These are phyloP conservation scores for Kwoniella shivajii DNA, from an alignment of 1,284 basidiomycete species.

Conservation along the genomic window DNA sequence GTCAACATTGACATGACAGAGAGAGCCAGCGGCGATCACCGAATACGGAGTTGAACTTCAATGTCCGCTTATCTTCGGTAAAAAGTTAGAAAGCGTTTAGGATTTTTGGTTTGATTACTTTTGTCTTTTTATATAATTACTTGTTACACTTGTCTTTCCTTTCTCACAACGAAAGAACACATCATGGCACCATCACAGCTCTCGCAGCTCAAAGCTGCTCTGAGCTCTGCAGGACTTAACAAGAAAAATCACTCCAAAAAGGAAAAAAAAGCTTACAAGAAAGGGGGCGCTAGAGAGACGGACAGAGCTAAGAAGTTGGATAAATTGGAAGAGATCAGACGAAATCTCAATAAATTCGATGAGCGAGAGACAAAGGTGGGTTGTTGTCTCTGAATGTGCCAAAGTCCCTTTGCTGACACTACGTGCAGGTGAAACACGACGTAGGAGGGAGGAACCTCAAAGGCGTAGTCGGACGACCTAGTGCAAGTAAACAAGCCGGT, in stretches of 20 bases:
- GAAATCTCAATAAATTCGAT: slow-evolving; percentile 90
- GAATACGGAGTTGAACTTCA: background rate
- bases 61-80: background rate
- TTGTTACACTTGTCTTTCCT: background rate
- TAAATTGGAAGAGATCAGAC: slow-evolving; percentile 81
- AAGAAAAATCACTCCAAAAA: slow-evolving; percentile 62
- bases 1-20: slow-evolving; percentile 1
- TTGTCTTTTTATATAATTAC: background rate
- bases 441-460: slow-evolving; percentile 84
- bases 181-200: slow-evolving; percentile 67
- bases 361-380: slow-evolving; percentile 74
- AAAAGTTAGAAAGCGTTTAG: background rate
- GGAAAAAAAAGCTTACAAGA: slow-evolving; percentile 65
- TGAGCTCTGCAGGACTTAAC: slow-evolving; percentile 73
- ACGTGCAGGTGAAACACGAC: slow-evolving; percentile 73
- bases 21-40: background rate
- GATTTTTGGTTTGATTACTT: slow-evolving; percentile 11
- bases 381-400: too few relatives aligned
- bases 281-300: slow-evolving; percentile 62
- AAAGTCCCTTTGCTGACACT: background rate
- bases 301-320: slow-evolving; percentile 76
- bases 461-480: slow-evolving; percentile 79
- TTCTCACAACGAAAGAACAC: background rate
- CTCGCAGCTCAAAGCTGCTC: slow-evolving; percentile 79
- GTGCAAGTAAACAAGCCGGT: slow-evolving; percentile 82